Evolutionary conservation across 78 protist genomes (phyloP).

Genomic region (Cavenderia fasciculata): DNA sequence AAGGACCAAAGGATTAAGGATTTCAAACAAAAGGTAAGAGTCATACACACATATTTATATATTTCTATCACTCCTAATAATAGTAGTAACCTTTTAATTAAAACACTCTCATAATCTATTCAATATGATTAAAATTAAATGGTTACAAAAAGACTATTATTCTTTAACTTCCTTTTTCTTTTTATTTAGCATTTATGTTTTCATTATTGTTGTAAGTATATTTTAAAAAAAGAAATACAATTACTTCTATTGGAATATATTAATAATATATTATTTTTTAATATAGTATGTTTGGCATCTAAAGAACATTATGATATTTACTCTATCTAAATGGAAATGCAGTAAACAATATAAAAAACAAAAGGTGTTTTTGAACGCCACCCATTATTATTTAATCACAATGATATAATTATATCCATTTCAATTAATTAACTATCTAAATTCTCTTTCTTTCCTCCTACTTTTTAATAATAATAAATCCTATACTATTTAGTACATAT

Average conservation of each 20-base stretch:
- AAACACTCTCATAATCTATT: too few species aligned
- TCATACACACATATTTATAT: too few species aligned
- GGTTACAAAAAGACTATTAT: too few species aligned
- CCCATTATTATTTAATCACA: neutral
- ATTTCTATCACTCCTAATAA: too few species aligned
- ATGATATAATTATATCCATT: neutral
- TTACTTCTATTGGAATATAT: neutral
- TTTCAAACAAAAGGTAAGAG: too few species aligned
- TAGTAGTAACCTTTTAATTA: too few species aligned
- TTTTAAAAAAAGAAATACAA: neutral
- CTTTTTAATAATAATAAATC: neutral
- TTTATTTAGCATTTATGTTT: neutral
- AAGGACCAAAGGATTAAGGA: too few species aligned
- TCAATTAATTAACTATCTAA: neutral
- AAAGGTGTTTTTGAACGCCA: constrained; percentile 39
- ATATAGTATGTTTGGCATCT: neutral
- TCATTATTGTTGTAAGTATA: neutral
- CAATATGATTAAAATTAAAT: too few species aligned
- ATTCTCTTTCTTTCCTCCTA: neutral
- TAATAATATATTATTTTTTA: neutral
- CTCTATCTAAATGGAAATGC: too few species aligned
- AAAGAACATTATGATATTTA: too few species aligned
- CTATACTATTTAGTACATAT: neutral
- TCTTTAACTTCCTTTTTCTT: too few species aligned
- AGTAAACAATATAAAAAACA: too few species aligned